Conservation (phyloP, 2,329 filamentous ascomycete species). For the Fusarium keratoplasticum region DNA sequence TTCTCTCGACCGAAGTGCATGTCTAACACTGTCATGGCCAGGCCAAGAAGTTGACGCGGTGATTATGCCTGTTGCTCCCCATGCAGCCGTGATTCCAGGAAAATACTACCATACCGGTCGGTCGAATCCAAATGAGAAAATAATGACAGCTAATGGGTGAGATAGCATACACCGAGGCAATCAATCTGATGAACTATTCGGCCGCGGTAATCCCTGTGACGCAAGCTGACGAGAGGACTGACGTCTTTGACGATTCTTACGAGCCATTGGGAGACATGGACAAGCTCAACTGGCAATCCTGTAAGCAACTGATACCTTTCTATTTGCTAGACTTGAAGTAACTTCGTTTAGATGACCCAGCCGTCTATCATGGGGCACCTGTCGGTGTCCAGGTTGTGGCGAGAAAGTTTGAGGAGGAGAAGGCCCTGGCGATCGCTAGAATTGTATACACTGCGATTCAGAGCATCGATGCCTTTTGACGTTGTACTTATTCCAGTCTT, state of each 20-base stretch:
- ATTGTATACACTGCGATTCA: neutral
- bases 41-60: conserved; percentile 66
- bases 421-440: conserved; percentile 13
- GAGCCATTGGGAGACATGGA: conserved; percentile 57
- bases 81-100: conserved; percentile 59
- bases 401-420: conserved; percentile 35
- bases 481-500: no score
- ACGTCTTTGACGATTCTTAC: conserved; percentile 54
- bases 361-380: conserved; percentile 17
- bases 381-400: conserved; percentile 28
- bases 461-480: no score
- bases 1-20: neutral
- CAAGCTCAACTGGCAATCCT: conserved; percentile 57
- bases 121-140: neutral
- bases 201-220: conserved; percentile 67
- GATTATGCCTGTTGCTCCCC: conserved; percentile 62
- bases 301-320: conserved; percentile 48
- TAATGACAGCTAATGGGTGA: neutral
- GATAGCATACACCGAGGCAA: conserved; percentile 49
- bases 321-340: neutral
- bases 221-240: conserved; percentile 61
- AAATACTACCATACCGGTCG: conserved; percentile 54
- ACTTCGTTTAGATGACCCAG: conserved; percentile 10
- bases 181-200: conserved; percentile 69
- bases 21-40: neutral